These are phyloP conservation scores for Nakaseomyces glabratus DNA, from an alignment of 1,139 yeast species.

Conservation along the genomic window DNA sequence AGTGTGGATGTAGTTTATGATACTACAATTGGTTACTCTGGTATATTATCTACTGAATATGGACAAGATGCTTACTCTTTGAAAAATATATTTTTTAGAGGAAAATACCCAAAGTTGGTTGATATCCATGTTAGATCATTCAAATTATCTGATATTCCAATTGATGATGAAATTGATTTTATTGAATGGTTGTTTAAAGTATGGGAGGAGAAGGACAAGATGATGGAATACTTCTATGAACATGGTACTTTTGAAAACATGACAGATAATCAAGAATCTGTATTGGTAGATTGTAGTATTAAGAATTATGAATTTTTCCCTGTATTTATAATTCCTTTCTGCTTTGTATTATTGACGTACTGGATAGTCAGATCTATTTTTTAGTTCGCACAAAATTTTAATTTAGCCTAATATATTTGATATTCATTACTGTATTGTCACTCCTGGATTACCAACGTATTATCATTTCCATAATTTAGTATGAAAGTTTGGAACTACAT, in stretches of 20 bases:
- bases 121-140: conserved; percentile 56
- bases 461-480: too few relatives aligned
- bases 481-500: too few relatives aligned
- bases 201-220: conserved; percentile 75
- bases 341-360: background rate
- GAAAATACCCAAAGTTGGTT: conserved; percentile 61
- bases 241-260: conserved; percentile 44
- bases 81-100: conserved; percentile 52
- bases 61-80: conserved; percentile 76
- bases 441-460: too few relatives aligned
- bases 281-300: conserved; percentile 16
- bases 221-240: conserved; percentile 51
- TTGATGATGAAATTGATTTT: conserved; percentile 51
- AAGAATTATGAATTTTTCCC: conserved; percentile 12
- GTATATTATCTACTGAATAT: conserved; percentile 49
- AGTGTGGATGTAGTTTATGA: conserved; percentile 69
- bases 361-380: background rate
- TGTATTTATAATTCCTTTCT: conserved; percentile 14
- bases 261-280: conserved; percentile 14
- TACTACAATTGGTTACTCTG: conserved; percentile 74
- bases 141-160: conserved; percentile 54
- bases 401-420: too few relatives aligned
- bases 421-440: too few relatives aligned
- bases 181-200: conserved; percentile 64
- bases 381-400: conserved; percentile 6